Base-by-base conservation (phyloP, 129 eudicot species). In the Heracleum sosnowskyi region DNA sequence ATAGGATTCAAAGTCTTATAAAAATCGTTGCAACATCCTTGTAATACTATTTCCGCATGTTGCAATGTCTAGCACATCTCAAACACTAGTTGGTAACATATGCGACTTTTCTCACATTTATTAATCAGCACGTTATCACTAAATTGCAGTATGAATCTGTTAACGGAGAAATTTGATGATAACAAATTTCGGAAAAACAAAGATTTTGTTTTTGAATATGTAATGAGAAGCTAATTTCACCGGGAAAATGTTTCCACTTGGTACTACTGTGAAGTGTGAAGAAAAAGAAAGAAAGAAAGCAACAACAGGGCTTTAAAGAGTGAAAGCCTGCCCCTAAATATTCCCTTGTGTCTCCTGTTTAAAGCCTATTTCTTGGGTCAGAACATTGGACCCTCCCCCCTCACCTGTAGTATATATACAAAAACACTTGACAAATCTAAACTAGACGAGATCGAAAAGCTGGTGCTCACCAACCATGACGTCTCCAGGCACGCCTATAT, bases 401-500 rank as follows among this genome's bases (percentile, higher is more conserved):
- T 47, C 0, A 4, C 39, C 42, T 40, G 42, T 40, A 40, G 2
- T 18, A 51, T 24, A 1, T 53, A 22, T 7, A 53, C 11, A 53
- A 24, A 53, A 6, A 53, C 62, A 6, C 29, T 24, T 8, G 31
- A n/a, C 13, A 57, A 24, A 57, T 57, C 2, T 11, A 13, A 64
- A 13, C 37, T 29, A 72, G 34, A 73, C 16, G 39, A 40, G 11
- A 44, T 57, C 29, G 16, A 73, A 73, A 73, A 0, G 55, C n/a
- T 73, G 37, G 4, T 26, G 39, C 24, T 70, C 87, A 64, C 22
- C 20, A 28, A 13, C 39, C 20, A 90, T 82, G 84, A 77, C 81
- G 86, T 80, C 74, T 84, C 76, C 46, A 76, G 83, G 87, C 96
- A 91, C 96, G 96, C 92, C 82, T 73, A 73, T 29, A 15, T 64